phyloP scores from a whole-genome alignment of 1,139 yeast genomes.

The Suhomyces atakaporum region DNA sequence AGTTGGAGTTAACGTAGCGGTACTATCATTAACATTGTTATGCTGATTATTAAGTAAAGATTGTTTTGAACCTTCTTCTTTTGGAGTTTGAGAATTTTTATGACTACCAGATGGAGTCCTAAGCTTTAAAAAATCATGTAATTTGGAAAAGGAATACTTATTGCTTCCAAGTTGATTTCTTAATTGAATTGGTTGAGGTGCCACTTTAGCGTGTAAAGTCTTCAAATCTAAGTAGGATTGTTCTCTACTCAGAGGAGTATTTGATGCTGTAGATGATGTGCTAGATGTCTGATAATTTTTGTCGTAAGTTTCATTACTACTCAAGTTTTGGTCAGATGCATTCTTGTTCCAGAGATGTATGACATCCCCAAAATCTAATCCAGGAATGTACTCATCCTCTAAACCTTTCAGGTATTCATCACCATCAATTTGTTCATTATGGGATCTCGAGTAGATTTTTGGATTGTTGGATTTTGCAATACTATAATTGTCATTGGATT shows the following conservation, averaged over 20 bases:
- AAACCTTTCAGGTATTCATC: slow-evolving; percentile 41
- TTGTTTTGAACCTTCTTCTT: slow-evolving; percentile 6
- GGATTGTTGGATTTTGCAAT: slow-evolving; percentile 8
- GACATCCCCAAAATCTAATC: slow-evolving; percentile 53
- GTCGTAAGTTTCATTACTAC: slow-evolving; percentile 3
- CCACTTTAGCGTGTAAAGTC: slow-evolving; percentile 49
- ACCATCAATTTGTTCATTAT: slow-evolving; percentile 25
- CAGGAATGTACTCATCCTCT: slow-evolving; percentile 75
- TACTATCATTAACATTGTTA: slow-evolving; percentile 7
- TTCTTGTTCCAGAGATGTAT: slow-evolving; percentile 39
- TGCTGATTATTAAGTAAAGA: not conserved
- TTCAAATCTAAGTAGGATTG: slow-evolving; percentile 44
- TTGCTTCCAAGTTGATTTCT: slow-evolving; percentile 14
- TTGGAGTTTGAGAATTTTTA: slow-evolving; percentile 1
- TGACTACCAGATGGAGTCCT: slow-evolving; percentile 20
- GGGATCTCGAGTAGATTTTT: slow-evolving; percentile 36
- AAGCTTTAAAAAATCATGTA: slow-evolving; percentile 31
- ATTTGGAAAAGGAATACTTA: slow-evolving; percentile 27
- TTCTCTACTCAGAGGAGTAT: slow-evolving; percentile 33
- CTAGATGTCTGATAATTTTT: slow-evolving; percentile 13
- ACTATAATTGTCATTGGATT: not conserved
- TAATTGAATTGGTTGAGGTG: slow-evolving; percentile 45
- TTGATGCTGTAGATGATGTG: slow-evolving; percentile 21
- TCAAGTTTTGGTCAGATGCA: slow-evolving; percentile 21
- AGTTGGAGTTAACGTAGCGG: slow-evolving; percentile 12